Evolutionary conservation across 1,139 yeast genomes (phyloP).

Genomic region (Yamadazyma taylorii): DNA sequence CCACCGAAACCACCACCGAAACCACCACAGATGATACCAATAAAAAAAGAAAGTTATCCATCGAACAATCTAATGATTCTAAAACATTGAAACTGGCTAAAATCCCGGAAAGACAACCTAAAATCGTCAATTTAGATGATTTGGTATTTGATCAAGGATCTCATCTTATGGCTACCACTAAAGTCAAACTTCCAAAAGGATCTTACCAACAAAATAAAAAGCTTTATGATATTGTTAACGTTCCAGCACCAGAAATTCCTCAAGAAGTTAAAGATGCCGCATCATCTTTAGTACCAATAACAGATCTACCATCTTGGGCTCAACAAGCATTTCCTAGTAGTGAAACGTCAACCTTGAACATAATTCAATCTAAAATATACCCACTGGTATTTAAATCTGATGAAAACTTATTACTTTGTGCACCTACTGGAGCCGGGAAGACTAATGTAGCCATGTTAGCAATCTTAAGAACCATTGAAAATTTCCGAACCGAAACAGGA

Average conservation of each 20-base stretch:
- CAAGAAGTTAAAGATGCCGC: slow-evolving; percentile 28
- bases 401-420: slow-evolving; percentile 80
- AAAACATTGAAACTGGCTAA: slow-evolving; percentile 11
- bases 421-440: slow-evolving; percentile 99
- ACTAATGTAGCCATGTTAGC: slow-evolving; percentile 94
- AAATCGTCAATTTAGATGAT: slow-evolving; percentile 61
- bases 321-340: slow-evolving; percentile 68
- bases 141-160: slow-evolving; percentile 72
- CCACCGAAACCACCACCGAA: too few relatives aligned
- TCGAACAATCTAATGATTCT: slow-evolving; percentile 8
- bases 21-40: too few relatives aligned
- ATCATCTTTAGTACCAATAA: slow-evolving; percentile 56
- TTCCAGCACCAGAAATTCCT: slow-evolving; percentile 71
- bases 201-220: slow-evolving; percentile 75
- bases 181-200: slow-evolving; percentile 76
- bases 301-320: slow-evolving; percentile 80
- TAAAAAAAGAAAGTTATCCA: slow-evolving; percentile 21
- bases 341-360: slow-evolving; percentile 69
- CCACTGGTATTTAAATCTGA: slow-evolving; percentile 75
- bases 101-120: slow-evolving; percentile 40
- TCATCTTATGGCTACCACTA: slow-evolving; percentile 63
- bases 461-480: slow-evolving; percentile 72
- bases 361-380: slow-evolving; percentile 80
- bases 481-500: slow-evolving; percentile 52
- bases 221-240: slow-evolving; percentile 80